Conservation (phyloP, 192 early-diverging fungal genomes). For the Coemansia sp. region DNA sequence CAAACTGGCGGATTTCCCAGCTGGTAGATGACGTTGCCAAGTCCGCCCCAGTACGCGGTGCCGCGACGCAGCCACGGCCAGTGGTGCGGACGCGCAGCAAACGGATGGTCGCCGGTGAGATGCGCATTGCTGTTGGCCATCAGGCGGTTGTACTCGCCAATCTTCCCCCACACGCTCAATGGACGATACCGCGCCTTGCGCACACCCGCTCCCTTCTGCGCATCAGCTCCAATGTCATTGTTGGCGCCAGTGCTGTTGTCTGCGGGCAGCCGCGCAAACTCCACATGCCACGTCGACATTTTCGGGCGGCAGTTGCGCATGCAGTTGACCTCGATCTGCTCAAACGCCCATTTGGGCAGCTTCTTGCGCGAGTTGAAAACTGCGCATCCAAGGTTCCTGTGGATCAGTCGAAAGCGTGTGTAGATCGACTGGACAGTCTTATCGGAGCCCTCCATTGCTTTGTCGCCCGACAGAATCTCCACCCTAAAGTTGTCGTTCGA, state of each 20-base stretch:
- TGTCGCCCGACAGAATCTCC: conserved; percentile 65
- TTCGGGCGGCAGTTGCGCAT: conserved; percentile 75
- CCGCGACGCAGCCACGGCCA: conserved; percentile 89
- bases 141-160: conserved; percentile 78
- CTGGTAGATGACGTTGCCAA: conserved; percentile 78
- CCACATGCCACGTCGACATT: conserved; percentile 84
- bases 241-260: conserved; percentile 26
- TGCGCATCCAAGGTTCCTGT: conserved; percentile 68
- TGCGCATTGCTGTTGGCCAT: conserved; percentile 89
- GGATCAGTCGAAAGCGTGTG: conserved; percentile 75
- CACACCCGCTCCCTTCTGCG: conserved; percentile 14
- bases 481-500: conserved; percentile 88
- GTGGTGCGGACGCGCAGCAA: conserved; percentile 83
- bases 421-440: conserved; percentile 63
- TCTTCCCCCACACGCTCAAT: conserved; percentile 77
- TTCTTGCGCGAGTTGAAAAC: conserved; percentile 77
- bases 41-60: conserved; percentile 85
- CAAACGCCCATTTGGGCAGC: conserved; percentile 93
- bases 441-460: conserved; percentile 41
- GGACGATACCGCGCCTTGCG: conserved; percentile 58
- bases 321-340: conserved; percentile 93
- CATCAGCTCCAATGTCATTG: neutral
- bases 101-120: conserved; percentile 87
- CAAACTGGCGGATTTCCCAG: conserved; percentile 90
- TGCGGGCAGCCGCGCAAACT: conserved; percentile 57